phyloP scores from a whole-genome alignment of 805 yeast species.

The Ogataea pini region DNA sequence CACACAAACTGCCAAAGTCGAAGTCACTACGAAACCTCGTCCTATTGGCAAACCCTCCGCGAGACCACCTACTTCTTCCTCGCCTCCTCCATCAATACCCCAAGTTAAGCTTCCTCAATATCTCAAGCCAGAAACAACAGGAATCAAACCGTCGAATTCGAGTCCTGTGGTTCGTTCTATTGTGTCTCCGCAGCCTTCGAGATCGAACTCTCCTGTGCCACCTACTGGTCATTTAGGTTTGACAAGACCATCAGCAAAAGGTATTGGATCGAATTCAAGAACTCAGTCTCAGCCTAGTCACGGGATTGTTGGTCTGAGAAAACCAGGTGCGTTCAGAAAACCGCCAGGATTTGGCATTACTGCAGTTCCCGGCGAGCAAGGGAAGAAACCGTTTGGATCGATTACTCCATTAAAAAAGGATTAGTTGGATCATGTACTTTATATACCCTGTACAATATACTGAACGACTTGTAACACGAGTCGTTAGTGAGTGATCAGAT shows the following conservation, averaged over 20 bases:
- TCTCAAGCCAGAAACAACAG: conserved; percentile 28
- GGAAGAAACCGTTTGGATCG: conserved; percentile 23
- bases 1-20: neutral
- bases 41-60: conserved; percentile 5
- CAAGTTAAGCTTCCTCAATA: conserved; percentile 35
- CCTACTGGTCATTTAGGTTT: conserved; percentile 3
- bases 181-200: conserved; percentile 14
- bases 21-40: conserved; percentile 3
- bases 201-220: neutral
- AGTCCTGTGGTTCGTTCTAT: conserved; percentile 20
- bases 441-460: conserved; percentile 2
- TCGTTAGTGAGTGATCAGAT: neutral
- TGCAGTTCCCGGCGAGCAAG: conserved; percentile 1
- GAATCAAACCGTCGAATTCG: conserved; percentile 12
- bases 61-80: conserved; percentile 9
- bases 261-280: conserved; percentile 9
- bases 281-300: conserved; percentile 1
- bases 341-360: conserved; percentile 27
- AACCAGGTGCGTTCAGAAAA: conserved; percentile 37
- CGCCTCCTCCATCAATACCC: conserved; percentile 17
- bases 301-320: conserved; percentile 27
- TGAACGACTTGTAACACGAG: too few relatives aligned
- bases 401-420: conserved; percentile 11
- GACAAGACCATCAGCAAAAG: conserved; percentile 15
- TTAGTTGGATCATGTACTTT: neutral